Evolutionary conservation across 208 protist genomes (phyloP).

Genomic region (Blastocrithidia nonstop): DNA sequence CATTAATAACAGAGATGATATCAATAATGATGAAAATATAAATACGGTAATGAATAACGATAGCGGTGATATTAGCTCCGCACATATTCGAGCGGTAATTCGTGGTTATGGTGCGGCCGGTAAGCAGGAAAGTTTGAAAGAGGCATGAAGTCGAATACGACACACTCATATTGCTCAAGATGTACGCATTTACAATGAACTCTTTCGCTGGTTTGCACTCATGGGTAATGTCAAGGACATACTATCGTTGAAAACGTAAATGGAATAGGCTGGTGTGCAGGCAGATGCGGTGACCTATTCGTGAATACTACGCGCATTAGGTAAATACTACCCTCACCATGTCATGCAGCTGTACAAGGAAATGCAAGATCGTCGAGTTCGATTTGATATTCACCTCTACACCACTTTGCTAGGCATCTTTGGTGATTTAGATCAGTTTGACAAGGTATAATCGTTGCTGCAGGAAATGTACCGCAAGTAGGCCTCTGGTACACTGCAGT

Average conservation of each 20-base stretch:
- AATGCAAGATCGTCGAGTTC: slow-evolving; percentile 27
- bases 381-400: slow-evolving; percentile 62
- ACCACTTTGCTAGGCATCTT: slow-evolving; percentile 73
- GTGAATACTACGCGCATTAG: slow-evolving; percentile 58
- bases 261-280: slow-evolving; percentile 29
- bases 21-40: too few species aligned
- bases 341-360: slow-evolving; percentile 57
- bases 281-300: slow-evolving; percentile 62
- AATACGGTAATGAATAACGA: slow-evolving; percentile 70
- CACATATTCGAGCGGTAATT: slow-evolving; percentile 71
- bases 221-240: slow-evolving; percentile 83
- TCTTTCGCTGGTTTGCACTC: slow-evolving; percentile 75
- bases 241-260: slow-evolving; percentile 37
- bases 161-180: slow-evolving; percentile 44
- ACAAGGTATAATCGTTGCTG: slow-evolving; percentile 29
- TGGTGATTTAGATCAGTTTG: slow-evolving; percentile 39
- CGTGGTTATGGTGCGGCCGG: slow-evolving; percentile 76
- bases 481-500: slow-evolving; percentile 55
- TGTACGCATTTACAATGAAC: slow-evolving; percentile 74
- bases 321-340: slow-evolving; percentile 76
- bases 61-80: slow-evolving; percentile 72
- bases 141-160: slow-evolving; percentile 62
- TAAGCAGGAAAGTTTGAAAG: slow-evolving; percentile 49
- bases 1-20: too few species aligned
- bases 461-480: slow-evolving; percentile 52